These are phyloP conservation scores for Pseudevernia furfuracea DNA, from an alignment of 495 filamentous ascomycete species.

Conservation along the genomic window DNA sequence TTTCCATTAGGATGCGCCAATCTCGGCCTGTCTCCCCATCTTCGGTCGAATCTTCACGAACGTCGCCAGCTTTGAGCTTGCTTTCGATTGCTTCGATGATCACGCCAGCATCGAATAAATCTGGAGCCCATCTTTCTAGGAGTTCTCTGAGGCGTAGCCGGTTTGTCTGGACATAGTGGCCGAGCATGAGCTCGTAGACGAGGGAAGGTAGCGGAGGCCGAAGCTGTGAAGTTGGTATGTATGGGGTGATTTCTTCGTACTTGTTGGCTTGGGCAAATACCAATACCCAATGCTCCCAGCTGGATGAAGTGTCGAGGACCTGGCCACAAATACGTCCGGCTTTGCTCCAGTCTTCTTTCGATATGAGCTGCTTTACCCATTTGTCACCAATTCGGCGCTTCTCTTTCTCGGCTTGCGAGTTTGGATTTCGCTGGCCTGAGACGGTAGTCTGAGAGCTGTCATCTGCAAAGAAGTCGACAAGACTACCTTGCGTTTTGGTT, in stretches of 20 bases:
- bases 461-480: constrained; percentile 74
- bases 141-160: constrained; percentile 62
- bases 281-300: constrained; percentile 95
- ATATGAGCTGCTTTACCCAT: constrained; percentile 80
- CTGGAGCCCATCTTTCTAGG: constrained; percentile 76
- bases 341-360: constrained; percentile 60
- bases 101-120: constrained; percentile 67
- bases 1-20: constrained; percentile 76
- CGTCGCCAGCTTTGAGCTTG: constrained; percentile 60
- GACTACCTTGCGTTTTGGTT: constrained; percentile 27
- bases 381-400: constrained; percentile 87
- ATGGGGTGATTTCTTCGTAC: constrained; percentile 79
- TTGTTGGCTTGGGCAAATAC: constrained; percentile 75
- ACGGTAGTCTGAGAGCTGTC: constrained; percentile 57
- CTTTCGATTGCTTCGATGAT: constrained; percentile 65
- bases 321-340: constrained; percentile 73
- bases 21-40: constrained; percentile 59
- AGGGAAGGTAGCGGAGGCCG: constrained; percentile 72
- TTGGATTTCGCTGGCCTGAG: constrained; percentile 28
- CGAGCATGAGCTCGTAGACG: constrained; percentile 78
- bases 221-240: constrained; percentile 66
- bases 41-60: constrained; percentile 60
- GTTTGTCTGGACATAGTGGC: constrained; percentile 72
- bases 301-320: constrained; percentile 65
- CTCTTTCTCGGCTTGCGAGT: constrained; percentile 71